Percentiles rank a stretch among this genome's conserved stretches.
phyloP scores from a whole-genome alignment of 2,329 filamentous ascomycete genomes.

The Trichoderma sp. region DNA sequence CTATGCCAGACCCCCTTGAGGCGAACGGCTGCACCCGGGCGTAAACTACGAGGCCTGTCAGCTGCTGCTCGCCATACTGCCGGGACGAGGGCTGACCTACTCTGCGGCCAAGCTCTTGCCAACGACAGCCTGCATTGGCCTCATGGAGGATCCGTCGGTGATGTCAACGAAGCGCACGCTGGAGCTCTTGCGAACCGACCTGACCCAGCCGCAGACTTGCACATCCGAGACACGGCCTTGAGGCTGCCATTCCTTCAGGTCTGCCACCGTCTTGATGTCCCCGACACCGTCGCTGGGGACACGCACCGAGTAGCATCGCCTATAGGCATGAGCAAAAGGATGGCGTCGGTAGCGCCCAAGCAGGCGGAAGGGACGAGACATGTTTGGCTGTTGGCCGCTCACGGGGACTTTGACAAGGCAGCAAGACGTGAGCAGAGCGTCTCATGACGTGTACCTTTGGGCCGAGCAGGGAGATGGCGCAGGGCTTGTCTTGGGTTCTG shows the following conservation, averaged over 20 bases:
- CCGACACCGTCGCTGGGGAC: slow-evolving; percentile 26
- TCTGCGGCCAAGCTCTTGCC: slow-evolving; percentile 69
- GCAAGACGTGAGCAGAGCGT: slow-evolving; percentile 1
- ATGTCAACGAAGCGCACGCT: slow-evolving; percentile 79
- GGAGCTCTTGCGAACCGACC: slow-evolving; percentile 86
- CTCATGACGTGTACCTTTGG: slow-evolving; percentile 15
- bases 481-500: slow-evolving; percentile 7
- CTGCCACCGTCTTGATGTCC: slow-evolving; percentile 52
- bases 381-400: slow-evolving; percentile 22
- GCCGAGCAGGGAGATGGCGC: slow-evolving; percentile 8
- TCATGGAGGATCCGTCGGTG: slow-evolving; percentile 81
- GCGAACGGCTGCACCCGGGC: slow-evolving; percentile 77
- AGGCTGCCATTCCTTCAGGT: slow-evolving; percentile 57
- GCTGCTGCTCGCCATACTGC: slow-evolving; percentile 11
- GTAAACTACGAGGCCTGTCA: slow-evolving; percentile 57
- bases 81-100: slow-evolving; percentile 52
- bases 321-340: not conserved
- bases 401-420: slow-evolving; percentile 4
- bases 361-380: slow-evolving; percentile 18
- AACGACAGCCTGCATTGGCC: slow-evolving; percentile 78
- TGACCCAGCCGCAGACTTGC: slow-evolving; percentile 75
- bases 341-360: slow-evolving; percentile 15
- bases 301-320: slow-evolving; percentile 40
- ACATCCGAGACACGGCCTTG: slow-evolving; percentile 47
- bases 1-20: slow-evolving; percentile 73